phyloP scores from a whole-genome alignment of 441 rosid species.

The Erodium trifolium region DNA sequence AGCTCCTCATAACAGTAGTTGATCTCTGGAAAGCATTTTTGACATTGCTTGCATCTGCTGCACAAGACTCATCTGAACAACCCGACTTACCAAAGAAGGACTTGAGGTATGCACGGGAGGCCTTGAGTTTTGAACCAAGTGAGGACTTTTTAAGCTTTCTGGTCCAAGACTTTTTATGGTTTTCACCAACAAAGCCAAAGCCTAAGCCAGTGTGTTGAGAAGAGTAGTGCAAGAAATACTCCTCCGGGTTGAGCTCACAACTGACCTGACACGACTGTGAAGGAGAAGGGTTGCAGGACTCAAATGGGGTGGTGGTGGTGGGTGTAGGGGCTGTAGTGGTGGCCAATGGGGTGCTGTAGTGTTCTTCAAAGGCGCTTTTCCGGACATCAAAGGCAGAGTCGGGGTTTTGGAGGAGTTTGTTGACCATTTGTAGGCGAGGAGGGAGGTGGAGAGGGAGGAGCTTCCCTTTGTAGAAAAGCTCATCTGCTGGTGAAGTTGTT shows the following conservation, averaged over 20 bases:
- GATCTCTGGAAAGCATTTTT: conserved; percentile 28
- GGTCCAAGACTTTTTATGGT: conserved; percentile 59
- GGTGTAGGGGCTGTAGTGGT: conserved; percentile 47
- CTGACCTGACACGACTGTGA: conserved; percentile 57
- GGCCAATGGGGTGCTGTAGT: conserved; percentile 57
- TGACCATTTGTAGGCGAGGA: conserved; percentile 56
- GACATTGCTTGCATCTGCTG: conserved; percentile 30
- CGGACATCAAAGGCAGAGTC: conserved; percentile 7
- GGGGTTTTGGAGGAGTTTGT: conserved; percentile 33
- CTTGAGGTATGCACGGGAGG: conserved; percentile 19
- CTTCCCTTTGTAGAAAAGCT: conserved; percentile 68
- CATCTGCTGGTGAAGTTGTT: conserved; percentile 62
- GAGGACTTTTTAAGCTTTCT: conserved; percentile 39
- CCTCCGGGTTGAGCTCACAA: conserved; percentile 58
- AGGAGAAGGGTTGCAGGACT: conserved; percentile 59
- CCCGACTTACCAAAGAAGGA: conserved; percentile 21
- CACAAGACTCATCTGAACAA: conserved; percentile 22
- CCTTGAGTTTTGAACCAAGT: conserved; percentile 19
- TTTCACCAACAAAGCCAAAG: conserved; percentile 18
- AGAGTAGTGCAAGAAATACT: conserved; percentile 34
- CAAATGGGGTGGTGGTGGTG: conserved; percentile 58
- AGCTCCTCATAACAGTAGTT: conserved; percentile 21
- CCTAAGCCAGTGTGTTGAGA: conserved; percentile 21
- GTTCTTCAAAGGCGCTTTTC: conserved; percentile 28
- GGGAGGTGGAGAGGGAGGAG: conserved; percentile 73